Conservation (phyloP, 2,329 filamentous ascomycete genomes). For the Fusarium transvaalense region DNA sequence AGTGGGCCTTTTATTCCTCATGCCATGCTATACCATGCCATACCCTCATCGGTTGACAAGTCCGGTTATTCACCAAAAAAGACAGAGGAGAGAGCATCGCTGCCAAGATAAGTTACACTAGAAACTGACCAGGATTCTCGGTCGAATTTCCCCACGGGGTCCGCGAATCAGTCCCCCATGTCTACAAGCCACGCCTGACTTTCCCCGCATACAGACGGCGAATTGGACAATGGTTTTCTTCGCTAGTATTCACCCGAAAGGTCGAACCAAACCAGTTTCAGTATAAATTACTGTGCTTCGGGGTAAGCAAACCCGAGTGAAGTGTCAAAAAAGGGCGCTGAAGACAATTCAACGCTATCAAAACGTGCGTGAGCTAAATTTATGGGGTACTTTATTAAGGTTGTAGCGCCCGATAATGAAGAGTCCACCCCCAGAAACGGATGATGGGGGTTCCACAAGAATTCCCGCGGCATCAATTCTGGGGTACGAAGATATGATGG, state of each 20-base stretch:
- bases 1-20: background rate
- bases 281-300: background rate
- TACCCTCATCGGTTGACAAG: background rate
- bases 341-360: background rate
- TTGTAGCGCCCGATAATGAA: constrained; percentile 6
- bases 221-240: background rate
- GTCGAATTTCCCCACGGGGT: constrained; percentile 37
- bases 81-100: background rate
- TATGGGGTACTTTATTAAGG: constrained; percentile 13
- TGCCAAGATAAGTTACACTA: background rate
- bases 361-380: background rate
- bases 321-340: background rate
- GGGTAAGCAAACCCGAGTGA: constrained; percentile 8
- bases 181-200: constrained; percentile 3
- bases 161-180: constrained; percentile 27
- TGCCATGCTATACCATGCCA: background rate
- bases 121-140: constrained; percentile 23
- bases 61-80: background rate
- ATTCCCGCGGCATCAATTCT: constrained; percentile 17
- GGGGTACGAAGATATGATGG: constrained; percentile 24
- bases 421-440: constrained; percentile 9
- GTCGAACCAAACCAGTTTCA: constrained; percentile 5
- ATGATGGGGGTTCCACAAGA: constrained; percentile 16
- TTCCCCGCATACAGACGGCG: constrained; percentile 23
- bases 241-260: constrained; percentile 20